Evolutionary conservation across 176 grass and related monocot genomes (phyloP).

Genomic region (Pharus latifolius): DNA sequence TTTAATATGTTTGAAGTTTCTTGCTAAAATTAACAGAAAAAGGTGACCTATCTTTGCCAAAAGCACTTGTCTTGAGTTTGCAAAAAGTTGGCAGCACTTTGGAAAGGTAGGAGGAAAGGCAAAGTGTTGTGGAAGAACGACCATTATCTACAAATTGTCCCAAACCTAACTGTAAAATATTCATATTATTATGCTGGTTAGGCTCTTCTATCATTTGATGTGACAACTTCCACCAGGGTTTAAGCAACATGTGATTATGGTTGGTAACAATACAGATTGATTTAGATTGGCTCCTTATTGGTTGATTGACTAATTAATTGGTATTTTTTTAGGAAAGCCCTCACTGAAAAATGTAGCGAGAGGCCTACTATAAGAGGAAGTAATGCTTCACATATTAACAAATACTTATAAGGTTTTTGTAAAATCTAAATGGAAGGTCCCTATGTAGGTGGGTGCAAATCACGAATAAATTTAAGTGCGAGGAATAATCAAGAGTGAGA

Average conservation of each 20-base stretch:
- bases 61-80: slow-evolving; percentile 40
- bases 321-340: too few relatives aligned
- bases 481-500: too few relatives aligned
- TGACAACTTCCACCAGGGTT: neutral
- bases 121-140: slow-evolving; percentile 10
- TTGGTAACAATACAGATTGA: too few relatives aligned
- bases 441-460: too few relatives aligned
- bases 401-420: too few relatives aligned
- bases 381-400: too few relatives aligned
- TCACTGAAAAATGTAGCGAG: too few relatives aligned
- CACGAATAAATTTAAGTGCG: too few relatives aligned
- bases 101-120: slow-evolving; percentile 36
- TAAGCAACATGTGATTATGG: neutral
- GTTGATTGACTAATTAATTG: too few relatives aligned
- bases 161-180: slow-evolving; percentile 21
- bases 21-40: slow-evolving; percentile 22
- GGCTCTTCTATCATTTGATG: neutral
- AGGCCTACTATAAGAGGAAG: too few relatives aligned
- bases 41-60: slow-evolving; percentile 25
- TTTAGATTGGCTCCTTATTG: too few relatives aligned
- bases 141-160: slow-evolving; percentile 34
- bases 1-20: slow-evolving; percentile 11
- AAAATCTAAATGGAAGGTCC: too few relatives aligned
- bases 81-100: slow-evolving; percentile 38
- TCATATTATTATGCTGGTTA: neutral